Evolutionary conservation across 768 basidiomycete species (phyloP).

Genomic region (Hygrocybe coccinea): DNA sequence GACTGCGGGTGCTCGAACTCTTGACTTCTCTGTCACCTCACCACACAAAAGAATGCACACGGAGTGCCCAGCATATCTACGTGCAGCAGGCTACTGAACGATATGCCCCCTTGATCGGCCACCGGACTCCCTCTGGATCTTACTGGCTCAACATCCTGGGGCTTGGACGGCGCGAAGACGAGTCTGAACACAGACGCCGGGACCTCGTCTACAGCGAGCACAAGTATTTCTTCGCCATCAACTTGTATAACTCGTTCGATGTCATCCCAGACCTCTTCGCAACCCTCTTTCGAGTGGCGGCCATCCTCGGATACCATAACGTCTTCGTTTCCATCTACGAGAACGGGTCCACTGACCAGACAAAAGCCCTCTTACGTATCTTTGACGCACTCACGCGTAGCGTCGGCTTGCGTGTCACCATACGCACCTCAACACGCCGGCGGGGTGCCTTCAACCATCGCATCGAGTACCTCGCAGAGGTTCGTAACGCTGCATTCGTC

Average conservation of each 20-base stretch:
- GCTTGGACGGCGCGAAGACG: conserved; percentile 33
- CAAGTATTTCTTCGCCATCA: conserved; percentile 99
- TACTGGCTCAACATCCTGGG: conserved; percentile 62
- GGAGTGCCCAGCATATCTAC: conserved; percentile 79
- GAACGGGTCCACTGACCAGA: conserved; percentile 98
- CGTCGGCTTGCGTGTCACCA: conserved; percentile 89
- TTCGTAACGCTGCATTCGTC: conserved; percentile 96
- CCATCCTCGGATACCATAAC: conserved; percentile 94
- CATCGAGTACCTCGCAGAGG: conserved; percentile 99
- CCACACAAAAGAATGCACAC: conserved; percentile 89
- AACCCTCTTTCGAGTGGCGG: conserved; percentile 88
- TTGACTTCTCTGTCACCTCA: conserved; percentile 85
- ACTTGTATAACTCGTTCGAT: conserved; percentile 99
- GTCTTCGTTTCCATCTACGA: conserved; percentile 99
- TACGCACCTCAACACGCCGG: conserved; percentile 87
- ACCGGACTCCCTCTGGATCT: conserved; percentile 51
- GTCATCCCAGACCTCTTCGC: conserved; percentile 96
- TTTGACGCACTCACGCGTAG: conserved; percentile 89
- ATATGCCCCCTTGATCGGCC: conserved; percentile 79
- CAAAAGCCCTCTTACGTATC: conserved; percentile 90
- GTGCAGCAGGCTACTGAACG: conserved; percentile 79
- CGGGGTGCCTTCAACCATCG: conserved; percentile 97
- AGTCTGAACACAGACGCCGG: conserved; percentile 37
- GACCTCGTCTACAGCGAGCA: conserved; percentile 56
- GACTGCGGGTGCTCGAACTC: conserved; percentile 79